phyloP scores from a whole-genome alignment of 768 basidiomycete genomes.

The Trametes villosa region DNA sequence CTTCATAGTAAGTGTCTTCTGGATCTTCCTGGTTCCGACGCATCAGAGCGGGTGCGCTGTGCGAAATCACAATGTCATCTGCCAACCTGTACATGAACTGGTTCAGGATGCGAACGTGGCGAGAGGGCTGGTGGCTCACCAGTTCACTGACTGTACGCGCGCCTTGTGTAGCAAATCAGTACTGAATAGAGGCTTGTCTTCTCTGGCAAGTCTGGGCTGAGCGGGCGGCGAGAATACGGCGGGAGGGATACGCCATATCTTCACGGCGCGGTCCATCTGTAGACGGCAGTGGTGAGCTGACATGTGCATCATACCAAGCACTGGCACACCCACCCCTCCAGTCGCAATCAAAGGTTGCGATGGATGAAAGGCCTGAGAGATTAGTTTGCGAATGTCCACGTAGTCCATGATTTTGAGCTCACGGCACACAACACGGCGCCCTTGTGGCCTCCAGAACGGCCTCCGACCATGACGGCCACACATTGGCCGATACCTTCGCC shows the following conservation, averaged over 20 bases:
- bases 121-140: conserved; percentile 44
- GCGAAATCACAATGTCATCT: conserved; percentile 46
- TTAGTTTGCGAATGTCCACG: background rate
- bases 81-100: conserved; percentile 50
- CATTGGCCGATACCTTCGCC: conserved; percentile 64
- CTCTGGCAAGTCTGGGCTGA: conserved; percentile 41
- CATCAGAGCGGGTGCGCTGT: conserved; percentile 35
- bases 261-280: conserved; percentile 74
- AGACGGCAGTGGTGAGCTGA: conserved; percentile 4
- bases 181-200: conserved; percentile 80
- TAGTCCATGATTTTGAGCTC: conserved; percentile 21
- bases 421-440: conserved; percentile 73
- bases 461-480: conserved; percentile 66
- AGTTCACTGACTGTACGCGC: conserved; percentile 63
- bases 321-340: conserved; percentile 61
- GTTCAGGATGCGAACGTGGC: background rate
- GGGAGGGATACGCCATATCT: conserved; percentile 70
- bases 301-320: background rate
- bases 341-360: conserved; percentile 70
- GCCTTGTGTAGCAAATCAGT: conserved; percentile 68
- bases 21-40: conserved; percentile 6
- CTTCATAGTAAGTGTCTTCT: conserved; percentile 29
- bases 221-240: conserved; percentile 37
- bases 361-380: conserved; percentile 67
- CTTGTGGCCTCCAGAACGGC: conserved; percentile 72